Conservation (phyloP, 2,329 filamentous ascomycete species). For the Lasiodiplodia citricola region DNA sequence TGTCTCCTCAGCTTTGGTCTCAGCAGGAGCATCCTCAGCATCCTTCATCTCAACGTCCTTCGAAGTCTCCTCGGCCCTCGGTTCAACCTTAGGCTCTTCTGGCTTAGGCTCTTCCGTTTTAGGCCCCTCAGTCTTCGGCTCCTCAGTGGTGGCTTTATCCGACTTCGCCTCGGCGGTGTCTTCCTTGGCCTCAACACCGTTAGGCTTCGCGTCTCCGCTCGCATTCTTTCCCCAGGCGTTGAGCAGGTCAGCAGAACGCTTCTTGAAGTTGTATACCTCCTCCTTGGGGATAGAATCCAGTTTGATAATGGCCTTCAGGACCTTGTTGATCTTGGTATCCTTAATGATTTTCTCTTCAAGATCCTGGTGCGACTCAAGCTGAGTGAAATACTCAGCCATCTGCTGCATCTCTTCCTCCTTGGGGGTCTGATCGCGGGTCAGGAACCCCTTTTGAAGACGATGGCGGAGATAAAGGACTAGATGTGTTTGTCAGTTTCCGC, state of each 20-base stretch:
- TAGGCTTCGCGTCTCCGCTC: slow-evolving; percentile 47
- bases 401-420: slow-evolving; percentile 81
- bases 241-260: slow-evolving; percentile 78
- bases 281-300: slow-evolving; percentile 84
- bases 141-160: slow-evolving; percentile 31
- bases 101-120: slow-evolving; percentile 44
- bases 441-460: slow-evolving; percentile 91
- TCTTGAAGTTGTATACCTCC: slow-evolving; percentile 87
- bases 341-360: slow-evolving; percentile 90
- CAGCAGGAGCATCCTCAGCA: slow-evolving; percentile 34
- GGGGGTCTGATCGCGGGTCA: slow-evolving; percentile 83
- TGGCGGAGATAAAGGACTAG: slow-evolving; percentile 90
- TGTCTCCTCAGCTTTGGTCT: slow-evolving; percentile 29
- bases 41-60: slow-evolving; percentile 40
- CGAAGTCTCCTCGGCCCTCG: slow-evolving; percentile 43
- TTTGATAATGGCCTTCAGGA: slow-evolving; percentile 92
- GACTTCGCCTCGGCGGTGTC: slow-evolving; percentile 29
- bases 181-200: slow-evolving; percentile 42
- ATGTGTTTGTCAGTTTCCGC: slow-evolving; percentile 19
- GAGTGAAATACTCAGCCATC: slow-evolving; percentile 78
- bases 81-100: slow-evolving; percentile 42
- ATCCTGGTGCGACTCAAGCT: slow-evolving; percentile 80
- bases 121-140: slow-evolving; percentile 41
- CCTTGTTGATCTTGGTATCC: slow-evolving; percentile 97
- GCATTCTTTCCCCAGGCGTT: slow-evolving; percentile 88